Evolutionary conservation across 1,139 yeast species (phyloP), one percentile per base, ranked within the genome.

Genomic region (Scheffersomyces quercinus): DNA sequence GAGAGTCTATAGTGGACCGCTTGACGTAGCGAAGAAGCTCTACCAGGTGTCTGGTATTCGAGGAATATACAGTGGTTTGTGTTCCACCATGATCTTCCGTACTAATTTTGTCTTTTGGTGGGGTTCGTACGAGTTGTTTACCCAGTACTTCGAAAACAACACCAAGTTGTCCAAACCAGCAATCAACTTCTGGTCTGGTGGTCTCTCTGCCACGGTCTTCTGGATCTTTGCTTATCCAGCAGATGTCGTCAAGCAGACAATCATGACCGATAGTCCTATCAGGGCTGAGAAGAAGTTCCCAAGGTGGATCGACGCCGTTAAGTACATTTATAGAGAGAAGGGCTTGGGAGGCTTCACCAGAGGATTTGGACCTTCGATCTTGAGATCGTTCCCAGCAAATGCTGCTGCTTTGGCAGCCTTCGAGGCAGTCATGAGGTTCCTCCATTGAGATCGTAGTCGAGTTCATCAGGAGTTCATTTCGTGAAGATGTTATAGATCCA

Each of bases 341-440:
- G 90, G 90, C 8, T 52, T 68, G 42, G 68, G 64, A 54, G 97
- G 95, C 2, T 88, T 85, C 58, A 82, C 85, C 38, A 75, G 83
- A 57, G 96, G 96, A 0, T 88, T 88, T 61, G 79, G 79, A 6
- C 96, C 96, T 3, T 81, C 89, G 26, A 84, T 88, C 37, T 60
- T 83, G 51, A 70, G 88, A 56, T 81, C 85, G 8, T 88, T 88
- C 75, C 96, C 96, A 3, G 95, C 95, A 2, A 90, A 90, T 60
- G 97, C 96, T 1, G 95, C 96, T 7, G 97, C 97, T 0, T 72
- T 90, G 53, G 95, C 95, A 4, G 90, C 95, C 0, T 90, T 88
- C 58, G 97, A 89, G 65, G 83, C 88, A 9, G 89, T 83, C 12
- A 80, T 89, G 84, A 76, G 95, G 53, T 56, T 78, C 12, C 67